phyloP scores from a whole-genome alignment of 2,329 filamentous ascomycete genomes.

The Fusarium temperatum region DNA sequence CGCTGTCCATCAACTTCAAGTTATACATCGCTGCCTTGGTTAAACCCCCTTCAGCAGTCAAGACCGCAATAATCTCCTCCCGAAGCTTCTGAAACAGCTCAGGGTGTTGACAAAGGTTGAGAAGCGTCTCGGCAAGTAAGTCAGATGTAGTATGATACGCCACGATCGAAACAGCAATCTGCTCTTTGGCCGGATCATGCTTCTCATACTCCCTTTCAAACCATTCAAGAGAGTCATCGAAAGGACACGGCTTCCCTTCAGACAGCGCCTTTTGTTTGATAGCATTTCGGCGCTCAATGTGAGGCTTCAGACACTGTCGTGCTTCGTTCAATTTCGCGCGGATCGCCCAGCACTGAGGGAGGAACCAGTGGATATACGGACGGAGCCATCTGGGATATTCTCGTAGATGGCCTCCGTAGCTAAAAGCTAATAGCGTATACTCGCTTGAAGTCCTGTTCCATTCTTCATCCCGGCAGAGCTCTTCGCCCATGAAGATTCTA shows the following conservation, averaged over 20 bases:
- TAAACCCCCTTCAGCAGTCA: slow-evolving; percentile 44
- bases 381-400: slow-evolving; percentile 56
- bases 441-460: slow-evolving; percentile 56
- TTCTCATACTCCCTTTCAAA: slow-evolving; percentile 54
- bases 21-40: slow-evolving; percentile 55
- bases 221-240: slow-evolving; percentile 63
- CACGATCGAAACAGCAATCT: slow-evolving; percentile 51
- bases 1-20: slow-evolving; percentile 58
- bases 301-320: slow-evolving; percentile 34
- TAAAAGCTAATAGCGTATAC: slow-evolving; percentile 55
- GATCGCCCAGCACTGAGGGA: slow-evolving; percentile 44
- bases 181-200: slow-evolving; percentile 17
- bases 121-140: slow-evolving; percentile 24
- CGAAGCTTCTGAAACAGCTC: slow-evolving; percentile 50
- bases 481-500: slow-evolving; percentile 45
- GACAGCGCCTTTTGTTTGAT: slow-evolving; percentile 43
- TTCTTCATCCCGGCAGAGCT: slow-evolving; percentile 53
- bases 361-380: slow-evolving; percentile 56
- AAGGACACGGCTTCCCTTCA: not conserved
- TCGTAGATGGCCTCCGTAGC: slow-evolving; percentile 35
- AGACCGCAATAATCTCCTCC: slow-evolving; percentile 48
- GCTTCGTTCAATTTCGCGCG: slow-evolving; percentile 37
- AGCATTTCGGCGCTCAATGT: slow-evolving; percentile 20
- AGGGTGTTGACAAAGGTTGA: slow-evolving; percentile 51
- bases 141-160: slow-evolving; percentile 63